phyloP scores from a whole-genome alignment of 306 rosid genomes.

The Acacia acuminata region DNA sequence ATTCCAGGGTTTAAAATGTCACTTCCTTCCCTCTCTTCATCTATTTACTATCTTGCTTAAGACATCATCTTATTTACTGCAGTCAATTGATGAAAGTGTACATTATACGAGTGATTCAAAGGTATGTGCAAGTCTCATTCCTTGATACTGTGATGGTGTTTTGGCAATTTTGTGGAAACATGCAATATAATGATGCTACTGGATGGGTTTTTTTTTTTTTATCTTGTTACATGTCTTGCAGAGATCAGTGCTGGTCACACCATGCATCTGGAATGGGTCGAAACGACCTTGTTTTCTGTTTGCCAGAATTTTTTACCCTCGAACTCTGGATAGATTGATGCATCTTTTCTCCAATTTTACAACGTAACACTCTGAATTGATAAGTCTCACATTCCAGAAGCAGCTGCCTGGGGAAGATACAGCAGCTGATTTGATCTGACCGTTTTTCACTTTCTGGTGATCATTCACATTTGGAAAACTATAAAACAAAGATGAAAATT shows the following conservation, averaged over 20 bases:
- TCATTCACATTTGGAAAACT: not conserved
- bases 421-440: not conserved
- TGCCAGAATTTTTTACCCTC: conserved; percentile 49
- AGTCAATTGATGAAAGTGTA: conserved; percentile 46
- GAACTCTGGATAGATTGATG: conserved; percentile 43
- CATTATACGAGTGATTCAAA: conserved; percentile 49
- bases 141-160: conserved; percentile 16
- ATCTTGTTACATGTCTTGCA: conserved; percentile 32
- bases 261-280: conserved; percentile 43
- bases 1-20: conserved; percentile 3
- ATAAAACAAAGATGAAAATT: not conserved
- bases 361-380: conserved; percentile 29
- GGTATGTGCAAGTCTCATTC: conserved; percentile 39
- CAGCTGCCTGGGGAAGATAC: not conserved
- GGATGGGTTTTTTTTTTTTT: not conserved
- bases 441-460: not conserved
- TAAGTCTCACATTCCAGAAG: not conserved
- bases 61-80: conserved; percentile 32
- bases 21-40: conserved; percentile 5
- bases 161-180: conserved; percentile 12
- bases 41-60: conserved; percentile 3
- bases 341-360: conserved; percentile 43
- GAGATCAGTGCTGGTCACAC: conserved; percentile 41
- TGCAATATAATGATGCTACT: not conserved
- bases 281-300: conserved; percentile 52